Percentiles rank a stretch among this genome's conserved stretches.
These are phyloP conservation scores for Dissophora ornata DNA, from an alignment of 192 early-diverging fungal species.

Conservation along the genomic window DNA sequence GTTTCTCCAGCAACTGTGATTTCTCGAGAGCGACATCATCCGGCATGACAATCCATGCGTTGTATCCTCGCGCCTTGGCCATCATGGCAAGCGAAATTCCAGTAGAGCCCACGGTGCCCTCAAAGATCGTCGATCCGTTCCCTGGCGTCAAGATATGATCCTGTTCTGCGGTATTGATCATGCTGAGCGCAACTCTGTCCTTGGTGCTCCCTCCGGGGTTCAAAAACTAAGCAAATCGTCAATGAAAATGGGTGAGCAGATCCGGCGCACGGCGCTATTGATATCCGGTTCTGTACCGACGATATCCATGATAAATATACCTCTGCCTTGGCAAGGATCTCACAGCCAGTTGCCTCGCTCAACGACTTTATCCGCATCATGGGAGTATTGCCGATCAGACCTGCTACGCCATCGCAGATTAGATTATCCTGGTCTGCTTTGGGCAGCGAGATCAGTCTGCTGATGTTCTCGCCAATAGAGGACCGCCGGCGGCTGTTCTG, in stretches of 20 bases:
- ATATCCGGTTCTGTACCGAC: too few relatives aligned
- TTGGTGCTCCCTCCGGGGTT: constrained; percentile 95
- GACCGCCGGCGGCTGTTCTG: constrained; percentile 27
- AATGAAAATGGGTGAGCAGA: too few relatives aligned
- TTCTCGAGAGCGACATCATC: constrained; percentile 95
- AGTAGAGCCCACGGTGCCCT: constrained; percentile 96
- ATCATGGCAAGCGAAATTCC: constrained; percentile 96
- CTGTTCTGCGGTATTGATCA: constrained; percentile 83
- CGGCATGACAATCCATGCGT: constrained; percentile 96
- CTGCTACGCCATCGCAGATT: constrained; percentile 75
- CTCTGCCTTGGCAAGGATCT: constrained; percentile 73
- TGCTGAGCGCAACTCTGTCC: constrained; percentile 90
- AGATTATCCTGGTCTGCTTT: constrained; percentile 2
- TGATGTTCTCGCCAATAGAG: constrained; percentile 25
- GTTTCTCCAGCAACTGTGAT: constrained; percentile 81
- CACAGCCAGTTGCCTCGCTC: constrained; percentile 91
- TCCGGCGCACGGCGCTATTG: too few relatives aligned
- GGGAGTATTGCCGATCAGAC: constrained; percentile 92
- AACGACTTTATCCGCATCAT: constrained; percentile 87
- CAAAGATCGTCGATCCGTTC: constrained; percentile 84
- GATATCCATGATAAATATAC: constrained; percentile 11
- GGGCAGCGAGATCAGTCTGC: constrained; percentile 19
- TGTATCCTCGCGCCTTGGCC: constrained; percentile 89
- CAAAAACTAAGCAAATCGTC: constrained; percentile 73
- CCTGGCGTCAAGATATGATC: constrained; percentile 76